Conservation (phyloP, 1,284 basidiomycete genomes). For the Cryptococcus sp. region DNA sequence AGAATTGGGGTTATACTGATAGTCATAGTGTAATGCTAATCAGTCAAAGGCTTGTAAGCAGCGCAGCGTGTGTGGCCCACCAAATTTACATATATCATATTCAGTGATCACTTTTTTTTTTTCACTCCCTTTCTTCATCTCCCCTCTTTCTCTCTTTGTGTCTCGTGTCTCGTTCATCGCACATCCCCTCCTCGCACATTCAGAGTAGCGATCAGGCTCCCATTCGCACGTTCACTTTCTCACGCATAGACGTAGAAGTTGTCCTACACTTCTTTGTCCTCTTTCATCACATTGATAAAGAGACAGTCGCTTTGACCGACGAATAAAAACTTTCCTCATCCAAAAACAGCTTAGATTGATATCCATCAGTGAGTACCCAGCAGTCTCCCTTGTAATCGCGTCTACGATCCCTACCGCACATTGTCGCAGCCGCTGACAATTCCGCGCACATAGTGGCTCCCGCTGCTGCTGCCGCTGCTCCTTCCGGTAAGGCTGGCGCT, state of each 20-base stretch:
- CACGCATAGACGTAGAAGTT: not conserved
- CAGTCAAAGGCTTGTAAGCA: no score
- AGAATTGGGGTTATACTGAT: no score
- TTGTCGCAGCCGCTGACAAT: not conserved
- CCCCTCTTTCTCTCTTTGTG: constrained; percentile 6
- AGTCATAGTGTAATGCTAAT: no score
- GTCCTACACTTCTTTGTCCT: not conserved
- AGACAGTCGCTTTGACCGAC: not conserved
- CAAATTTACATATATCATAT: constrained; percentile 1
- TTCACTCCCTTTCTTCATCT: constrained; percentile 9
- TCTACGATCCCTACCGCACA: not conserved
- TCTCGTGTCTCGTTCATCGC: constrained; percentile 2
- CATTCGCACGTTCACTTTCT: not conserved
- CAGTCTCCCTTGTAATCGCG: not conserved
- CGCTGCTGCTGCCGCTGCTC: constrained; percentile 46
- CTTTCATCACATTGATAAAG: not conserved
- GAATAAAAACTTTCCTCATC: constrained; percentile 2
- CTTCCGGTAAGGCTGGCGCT: constrained; percentile 44
- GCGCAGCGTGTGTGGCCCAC: no score
- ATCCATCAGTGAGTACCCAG: constrained; percentile 19
- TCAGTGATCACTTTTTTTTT: constrained; percentile 6
- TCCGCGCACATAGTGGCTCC: constrained; percentile 42
- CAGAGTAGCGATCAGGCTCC: not conserved
- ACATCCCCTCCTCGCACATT: constrained; percentile 1
- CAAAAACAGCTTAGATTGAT: constrained; percentile 9